Conservation (phyloP, 139 green algal genomes). For the Trebouxia sp. region DNA sequence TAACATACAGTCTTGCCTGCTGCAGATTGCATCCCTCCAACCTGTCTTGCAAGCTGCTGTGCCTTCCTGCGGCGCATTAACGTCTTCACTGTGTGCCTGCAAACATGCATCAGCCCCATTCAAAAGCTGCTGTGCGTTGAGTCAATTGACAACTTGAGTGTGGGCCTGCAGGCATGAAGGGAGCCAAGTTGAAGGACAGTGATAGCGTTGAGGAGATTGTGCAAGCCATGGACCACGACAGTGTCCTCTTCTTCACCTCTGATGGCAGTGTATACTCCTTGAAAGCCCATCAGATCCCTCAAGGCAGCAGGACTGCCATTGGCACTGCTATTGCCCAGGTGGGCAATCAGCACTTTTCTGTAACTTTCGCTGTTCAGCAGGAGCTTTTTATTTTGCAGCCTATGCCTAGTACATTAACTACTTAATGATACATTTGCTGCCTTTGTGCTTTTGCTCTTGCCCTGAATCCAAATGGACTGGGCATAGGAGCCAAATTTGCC, state of each 20-base stretch:
- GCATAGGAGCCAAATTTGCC: too few species aligned
- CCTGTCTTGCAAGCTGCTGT: too few species aligned
- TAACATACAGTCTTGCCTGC: too few species aligned
- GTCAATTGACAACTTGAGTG: too few species aligned
- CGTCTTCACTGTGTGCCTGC: too few species aligned
- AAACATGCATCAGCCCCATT: too few species aligned
- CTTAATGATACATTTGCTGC: too few species aligned
- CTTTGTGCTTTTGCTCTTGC: too few species aligned
- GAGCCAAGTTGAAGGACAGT: constrained; percentile 54
- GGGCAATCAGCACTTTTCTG: background rate
- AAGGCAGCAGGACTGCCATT: constrained; percentile 56
- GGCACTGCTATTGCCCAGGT: constrained; percentile 59
- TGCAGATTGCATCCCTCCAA: too few species aligned
- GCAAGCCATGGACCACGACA: constrained; percentile 68
- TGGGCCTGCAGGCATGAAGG: constrained; percentile 50
- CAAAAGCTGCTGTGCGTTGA: background rate
- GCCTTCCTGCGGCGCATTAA: too few species aligned
- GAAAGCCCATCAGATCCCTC: constrained; percentile 70
- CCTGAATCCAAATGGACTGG: too few species aligned
- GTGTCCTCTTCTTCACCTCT: constrained; percentile 78
- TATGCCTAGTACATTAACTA: too few species aligned
- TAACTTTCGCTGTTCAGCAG: background rate
- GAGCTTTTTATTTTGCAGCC: background rate
- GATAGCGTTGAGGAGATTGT: constrained; percentile 73
- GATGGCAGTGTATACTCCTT: constrained; percentile 64